These are phyloP conservation scores for Ensete ventricosum DNA, from an alignment of 176 grass and related monocot genomes.

Conservation along the genomic window DNA sequence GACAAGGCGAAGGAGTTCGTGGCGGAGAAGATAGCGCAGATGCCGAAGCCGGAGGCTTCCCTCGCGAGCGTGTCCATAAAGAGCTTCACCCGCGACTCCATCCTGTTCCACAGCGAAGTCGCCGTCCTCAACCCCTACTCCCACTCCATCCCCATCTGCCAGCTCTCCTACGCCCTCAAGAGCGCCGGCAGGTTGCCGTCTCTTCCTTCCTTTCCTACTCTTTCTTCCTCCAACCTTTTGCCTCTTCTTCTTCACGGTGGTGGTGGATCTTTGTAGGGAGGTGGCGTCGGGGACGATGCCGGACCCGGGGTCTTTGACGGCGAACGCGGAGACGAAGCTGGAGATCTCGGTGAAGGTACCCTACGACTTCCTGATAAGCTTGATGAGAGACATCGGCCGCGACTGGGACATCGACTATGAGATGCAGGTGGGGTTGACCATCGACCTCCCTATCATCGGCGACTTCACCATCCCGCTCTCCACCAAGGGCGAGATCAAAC, in stretches of 20 bases:
- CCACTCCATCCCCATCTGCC: slow-evolving; percentile 67
- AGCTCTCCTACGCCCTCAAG: slow-evolving; percentile 55
- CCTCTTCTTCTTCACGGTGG: too few relatives aligned
- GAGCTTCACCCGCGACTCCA: slow-evolving; percentile 40
- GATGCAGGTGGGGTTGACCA: slow-evolving; percentile 44
- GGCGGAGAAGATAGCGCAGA: slow-evolving; percentile 64
- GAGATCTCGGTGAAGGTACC: slow-evolving; percentile 72
- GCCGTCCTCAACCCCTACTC: slow-evolving; percentile 72
- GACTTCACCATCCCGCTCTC: slow-evolving; percentile 79
- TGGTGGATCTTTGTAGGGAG: slow-evolving; percentile 9
- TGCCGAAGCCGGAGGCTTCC: slow-evolving; percentile 77
- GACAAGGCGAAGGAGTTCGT: slow-evolving; percentile 97
- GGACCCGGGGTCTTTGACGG: slow-evolving; percentile 70
- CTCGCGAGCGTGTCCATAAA: slow-evolving; percentile 48
- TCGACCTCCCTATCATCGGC: slow-evolving; percentile 59
- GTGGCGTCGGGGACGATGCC: slow-evolving; percentile 58
- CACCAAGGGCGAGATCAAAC: slow-evolving; percentile 65
- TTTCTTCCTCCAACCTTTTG: neutral
- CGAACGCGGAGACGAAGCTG: slow-evolving; percentile 46
- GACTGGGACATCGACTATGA: slow-evolving; percentile 87
- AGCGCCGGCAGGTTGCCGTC: slow-evolving; percentile 35
- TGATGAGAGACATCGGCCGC: slow-evolving; percentile 42
- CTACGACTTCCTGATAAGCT: slow-evolving; percentile 59
- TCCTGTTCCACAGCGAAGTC: slow-evolving; percentile 72
- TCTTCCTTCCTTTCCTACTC: too few relatives aligned